Conservation (phyloP, 495 filamentous ascomycete genomes). For the Thozetella sp. region DNA sequence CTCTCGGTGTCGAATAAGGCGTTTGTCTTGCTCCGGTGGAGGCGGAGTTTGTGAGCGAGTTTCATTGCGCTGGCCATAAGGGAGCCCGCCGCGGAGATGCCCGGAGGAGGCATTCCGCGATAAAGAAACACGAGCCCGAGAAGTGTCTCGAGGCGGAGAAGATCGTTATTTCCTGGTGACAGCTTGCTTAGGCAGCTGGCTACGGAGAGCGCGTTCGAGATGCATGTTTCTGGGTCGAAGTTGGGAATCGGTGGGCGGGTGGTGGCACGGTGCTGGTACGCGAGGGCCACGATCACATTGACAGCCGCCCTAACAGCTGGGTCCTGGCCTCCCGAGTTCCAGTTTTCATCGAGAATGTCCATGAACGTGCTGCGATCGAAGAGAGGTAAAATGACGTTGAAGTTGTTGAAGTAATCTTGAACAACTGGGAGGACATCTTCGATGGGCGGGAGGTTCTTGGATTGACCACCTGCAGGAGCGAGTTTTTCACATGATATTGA, state of each 20-base stretch:
- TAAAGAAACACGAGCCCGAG: constrained; percentile 6
- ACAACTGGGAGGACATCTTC: constrained; percentile 2
- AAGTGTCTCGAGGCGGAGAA: constrained; percentile 5
- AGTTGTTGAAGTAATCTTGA: constrained; percentile 8
- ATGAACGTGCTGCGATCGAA: not conserved
- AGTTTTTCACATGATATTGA: not conserved
- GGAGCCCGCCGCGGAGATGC: not conserved
- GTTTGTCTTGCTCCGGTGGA: not conserved
- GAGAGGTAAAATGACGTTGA: constrained; percentile 7
- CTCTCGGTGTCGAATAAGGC: not conserved
- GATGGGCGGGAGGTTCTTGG: not conserved
- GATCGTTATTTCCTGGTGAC: too few species aligned
- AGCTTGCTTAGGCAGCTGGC: not conserved
- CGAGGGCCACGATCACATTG: constrained; percentile 9
- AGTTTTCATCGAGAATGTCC: not conserved
- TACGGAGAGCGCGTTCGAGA: not conserved
- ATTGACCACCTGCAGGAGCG: not conserved
- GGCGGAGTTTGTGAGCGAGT: not conserved
- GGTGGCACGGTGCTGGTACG: not conserved
- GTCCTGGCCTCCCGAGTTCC: not conserved
- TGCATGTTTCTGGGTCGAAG: not conserved
- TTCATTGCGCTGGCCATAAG: not conserved
- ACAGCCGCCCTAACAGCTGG: constrained; percentile 8
- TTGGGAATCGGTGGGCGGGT: not conserved
- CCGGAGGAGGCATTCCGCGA: not conserved